Percentiles rank a stretch among this genome's conserved stretches.
Evolutionary conservation across 306 rosid species (phyloP).

Genomic region (Psophocarpus tetragonolobus): DNA sequence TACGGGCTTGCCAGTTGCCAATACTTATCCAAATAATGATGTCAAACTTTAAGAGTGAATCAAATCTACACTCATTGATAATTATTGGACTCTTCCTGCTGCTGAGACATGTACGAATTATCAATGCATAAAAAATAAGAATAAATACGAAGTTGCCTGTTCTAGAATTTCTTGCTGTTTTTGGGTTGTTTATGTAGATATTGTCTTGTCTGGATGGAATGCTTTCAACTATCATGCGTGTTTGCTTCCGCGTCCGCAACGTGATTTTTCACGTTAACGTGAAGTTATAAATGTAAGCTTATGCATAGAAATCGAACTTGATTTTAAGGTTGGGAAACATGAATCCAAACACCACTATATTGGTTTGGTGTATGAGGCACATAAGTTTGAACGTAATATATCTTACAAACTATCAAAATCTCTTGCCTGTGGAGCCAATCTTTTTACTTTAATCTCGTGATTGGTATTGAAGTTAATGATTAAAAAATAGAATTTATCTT

Average conservation of each 20-base stretch:
- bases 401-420: conserved; percentile 12
- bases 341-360: too few species aligned
- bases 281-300: too few species aligned
- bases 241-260: too few species aligned
- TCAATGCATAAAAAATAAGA: conserved; percentile 2
- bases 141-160: conserved; percentile 15
- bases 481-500: conserved; percentile 2
- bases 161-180: background rate
- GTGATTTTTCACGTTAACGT: too few species aligned
- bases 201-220: background rate
- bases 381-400: conserved; percentile 2
- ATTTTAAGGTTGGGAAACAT: too few species aligned
- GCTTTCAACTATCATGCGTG: too few species aligned
- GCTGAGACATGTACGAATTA: background rate
- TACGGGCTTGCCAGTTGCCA: background rate
- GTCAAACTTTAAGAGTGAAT: background rate
- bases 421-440: background rate
- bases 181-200: background rate
- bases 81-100: conserved; percentile 4
- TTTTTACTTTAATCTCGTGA: conserved; percentile 10
- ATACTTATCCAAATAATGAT: background rate
- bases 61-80: background rate
- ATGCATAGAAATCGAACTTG: too few species aligned
- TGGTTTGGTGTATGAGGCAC: conserved; percentile 3
- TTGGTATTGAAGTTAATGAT: conserved; percentile 20